A percentile compares a stretch with the other conserved stretches of the same genome.
Evolutionary conservation across 768 basidiomycete genomes (phyloP).

Genomic region (Leucocoprinus leucothites): DNA sequence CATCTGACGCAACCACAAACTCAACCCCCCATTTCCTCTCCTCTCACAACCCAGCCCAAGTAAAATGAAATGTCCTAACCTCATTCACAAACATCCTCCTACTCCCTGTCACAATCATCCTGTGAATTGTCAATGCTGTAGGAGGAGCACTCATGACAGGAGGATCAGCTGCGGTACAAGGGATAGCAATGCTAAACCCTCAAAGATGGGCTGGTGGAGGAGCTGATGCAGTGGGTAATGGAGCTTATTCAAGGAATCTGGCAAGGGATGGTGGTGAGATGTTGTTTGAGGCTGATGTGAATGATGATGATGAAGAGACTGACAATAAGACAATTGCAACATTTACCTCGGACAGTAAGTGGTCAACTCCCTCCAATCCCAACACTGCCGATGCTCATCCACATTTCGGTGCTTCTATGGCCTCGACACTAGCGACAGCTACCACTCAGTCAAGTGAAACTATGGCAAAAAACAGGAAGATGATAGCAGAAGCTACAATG

Average conservation of each 20-base stretch:
- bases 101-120: conserved; percentile 94
- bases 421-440: background rate
- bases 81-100: conserved; percentile 89
- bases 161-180: conserved; percentile 74
- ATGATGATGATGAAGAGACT: conserved; percentile 6
- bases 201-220: conserved; percentile 70
- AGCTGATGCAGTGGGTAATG: conserved; percentile 13
- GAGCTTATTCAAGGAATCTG: conserved; percentile 33
- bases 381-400: background rate
- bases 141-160: conserved; percentile 69
- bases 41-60: conserved; percentile 84
- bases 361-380: background rate
- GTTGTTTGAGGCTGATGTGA: conserved; percentile 48
- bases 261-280: conserved; percentile 35
- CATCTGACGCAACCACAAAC: conserved; percentile 9
- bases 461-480: conserved; percentile 7
- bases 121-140: conserved; percentile 69
- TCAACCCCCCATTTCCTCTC: conserved; percentile 59
- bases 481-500: background rate
- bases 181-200: conserved; percentile 88
- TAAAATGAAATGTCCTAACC: conserved; percentile 90
- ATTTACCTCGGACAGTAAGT: conserved; percentile 7
- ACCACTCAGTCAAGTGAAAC: background rate
- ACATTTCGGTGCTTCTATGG: background rate
- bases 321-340: conserved; percentile 1